These are phyloP conservation scores for Dendrobium chrysotoxum DNA, from an alignment of 106 monocot species.

Conservation along the genomic window DNA sequence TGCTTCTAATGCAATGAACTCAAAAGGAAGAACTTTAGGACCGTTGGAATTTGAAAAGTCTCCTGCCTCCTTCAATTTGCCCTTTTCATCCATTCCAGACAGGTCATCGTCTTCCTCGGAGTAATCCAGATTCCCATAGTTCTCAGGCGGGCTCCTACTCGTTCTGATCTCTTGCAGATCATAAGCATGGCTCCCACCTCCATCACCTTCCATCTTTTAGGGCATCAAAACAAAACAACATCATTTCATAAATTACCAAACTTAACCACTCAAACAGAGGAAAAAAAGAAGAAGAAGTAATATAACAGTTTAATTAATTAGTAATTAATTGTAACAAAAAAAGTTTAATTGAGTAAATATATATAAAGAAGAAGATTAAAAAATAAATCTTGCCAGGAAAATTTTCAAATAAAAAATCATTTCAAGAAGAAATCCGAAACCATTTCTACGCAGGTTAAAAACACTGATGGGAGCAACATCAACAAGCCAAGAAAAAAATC, in stretches of 20 bases:
- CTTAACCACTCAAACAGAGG: not conserved
- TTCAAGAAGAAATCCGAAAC: not conserved
- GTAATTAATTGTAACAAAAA: not conserved
- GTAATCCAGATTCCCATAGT: not conserved
- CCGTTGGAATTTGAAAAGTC: not conserved
- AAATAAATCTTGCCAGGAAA: not conserved
- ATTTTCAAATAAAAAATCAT: not conserved
- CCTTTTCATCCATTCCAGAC: not conserved
- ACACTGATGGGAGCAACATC: no score
- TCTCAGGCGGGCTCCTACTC: not conserved
- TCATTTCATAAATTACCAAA: not conserved
- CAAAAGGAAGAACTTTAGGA: conserved; percentile 43
- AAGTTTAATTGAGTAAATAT: no score
- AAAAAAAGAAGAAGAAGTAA: no score
- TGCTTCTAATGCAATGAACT: conserved; percentile 63
- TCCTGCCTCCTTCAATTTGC: not conserved
- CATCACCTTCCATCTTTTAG: conserved; percentile 10
- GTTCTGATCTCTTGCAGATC: conserved; percentile 7
- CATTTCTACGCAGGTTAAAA: no score
- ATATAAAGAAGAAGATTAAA: not conserved
- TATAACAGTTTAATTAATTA: not conserved
- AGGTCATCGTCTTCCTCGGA: not conserved
- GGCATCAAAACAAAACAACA: no score
- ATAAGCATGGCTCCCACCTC: not conserved
- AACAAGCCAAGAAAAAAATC: not conserved